These are phyloP conservation scores for Hypoxylon sp. DNA, from an alignment of 2,329 filamentous ascomycete species.

Conservation along the genomic window DNA sequence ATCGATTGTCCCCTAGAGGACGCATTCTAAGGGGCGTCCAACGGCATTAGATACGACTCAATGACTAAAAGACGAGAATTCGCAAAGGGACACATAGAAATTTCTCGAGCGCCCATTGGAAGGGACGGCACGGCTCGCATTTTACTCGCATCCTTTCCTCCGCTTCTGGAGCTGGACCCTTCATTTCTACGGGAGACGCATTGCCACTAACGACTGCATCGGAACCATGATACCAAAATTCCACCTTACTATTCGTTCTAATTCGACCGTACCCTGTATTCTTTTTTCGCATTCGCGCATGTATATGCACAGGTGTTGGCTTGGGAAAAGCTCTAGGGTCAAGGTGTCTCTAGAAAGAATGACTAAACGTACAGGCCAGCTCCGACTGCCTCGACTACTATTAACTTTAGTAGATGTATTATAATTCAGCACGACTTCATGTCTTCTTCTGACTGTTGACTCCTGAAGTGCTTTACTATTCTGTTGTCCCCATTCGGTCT, in stretches of 20 bases:
- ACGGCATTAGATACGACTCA: slow-evolving; percentile 24
- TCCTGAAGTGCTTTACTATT: not conserved
- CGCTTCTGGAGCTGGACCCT: slow-evolving; percentile 43
- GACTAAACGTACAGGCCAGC: slow-evolving; percentile 26
- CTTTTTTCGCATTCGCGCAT: slow-evolving; percentile 26
- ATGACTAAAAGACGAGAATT: slow-evolving; percentile 12
- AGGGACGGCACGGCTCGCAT: slow-evolving; percentile 11
- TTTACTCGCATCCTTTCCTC: slow-evolving; percentile 25
- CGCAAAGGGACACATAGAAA: slow-evolving; percentile 13
- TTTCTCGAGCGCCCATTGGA: slow-evolving; percentile 7
- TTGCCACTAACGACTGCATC: slow-evolving; percentile 47
- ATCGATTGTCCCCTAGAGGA: slow-evolving; percentile 96
- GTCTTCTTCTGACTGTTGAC: slow-evolving; percentile 20
- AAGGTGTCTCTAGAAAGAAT: slow-evolving; percentile 16
- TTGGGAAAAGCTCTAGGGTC: slow-evolving; percentile 23
- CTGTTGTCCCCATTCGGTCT: not conserved
- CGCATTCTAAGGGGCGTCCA: slow-evolving; percentile 66
- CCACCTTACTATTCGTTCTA: slow-evolving; percentile 34
- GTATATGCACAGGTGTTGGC: slow-evolving; percentile 26
- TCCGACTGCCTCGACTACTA: slow-evolving; percentile 23
- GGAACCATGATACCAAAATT: slow-evolving; percentile 52
- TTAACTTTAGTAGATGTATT: slow-evolving; percentile 41
- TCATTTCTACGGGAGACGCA: slow-evolving; percentile 43
- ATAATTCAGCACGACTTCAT: slow-evolving; percentile 34
- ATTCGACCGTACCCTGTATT: slow-evolving; percentile 29